A percentile compares a stretch with the other conserved stretches of the same genome.
These are phyloP conservation scores for Amanita inopinata DNA, from an alignment of 768 basidiomycete genomes.

Conservation along the genomic window DNA sequence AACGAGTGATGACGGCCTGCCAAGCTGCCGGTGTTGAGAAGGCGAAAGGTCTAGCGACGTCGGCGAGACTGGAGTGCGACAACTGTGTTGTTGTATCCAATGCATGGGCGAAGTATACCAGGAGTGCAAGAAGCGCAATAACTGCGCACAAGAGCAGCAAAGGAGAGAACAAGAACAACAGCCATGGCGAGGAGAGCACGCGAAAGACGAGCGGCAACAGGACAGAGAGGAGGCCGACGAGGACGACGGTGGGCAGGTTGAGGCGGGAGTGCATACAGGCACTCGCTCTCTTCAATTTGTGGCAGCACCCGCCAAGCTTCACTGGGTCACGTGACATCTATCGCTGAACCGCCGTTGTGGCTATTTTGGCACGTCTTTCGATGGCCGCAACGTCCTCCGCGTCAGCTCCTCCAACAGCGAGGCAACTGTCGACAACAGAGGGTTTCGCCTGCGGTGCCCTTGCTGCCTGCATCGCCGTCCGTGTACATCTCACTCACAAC, in stretches of 20 bases:
- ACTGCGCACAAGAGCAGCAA: slow-evolving; percentile 39
- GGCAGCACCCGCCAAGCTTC: no score
- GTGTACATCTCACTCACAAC: slow-evolving; percentile 18
- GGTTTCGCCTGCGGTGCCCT: slow-evolving; percentile 85
- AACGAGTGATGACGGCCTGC: slow-evolving; percentile 82
- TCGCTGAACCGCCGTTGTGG: no score
- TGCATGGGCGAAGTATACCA: slow-evolving; percentile 46
- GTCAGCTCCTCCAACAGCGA: slow-evolving; percentile 13
- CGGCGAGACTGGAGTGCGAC: slow-evolving; percentile 28
- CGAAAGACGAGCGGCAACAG: slow-evolving; percentile 45
- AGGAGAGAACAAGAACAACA: slow-evolving; percentile 55
- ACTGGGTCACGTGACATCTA: neutral
- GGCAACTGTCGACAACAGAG: slow-evolving; percentile 55
- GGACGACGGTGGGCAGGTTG: slow-evolving; percentile 42
- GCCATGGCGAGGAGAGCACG: slow-evolving; percentile 55
- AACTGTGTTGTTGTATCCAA: slow-evolving; percentile 39
- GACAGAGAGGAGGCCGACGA: slow-evolving; percentile 49
- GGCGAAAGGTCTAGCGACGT: slow-evolving; percentile 62
- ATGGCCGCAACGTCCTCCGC: slow-evolving; percentile 14
- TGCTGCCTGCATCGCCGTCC: slow-evolving; percentile 85
- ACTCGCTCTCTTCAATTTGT: no score
- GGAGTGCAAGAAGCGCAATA: slow-evolving; percentile 41
- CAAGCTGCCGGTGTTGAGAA: slow-evolving; percentile 94
- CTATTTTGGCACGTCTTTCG: neutral
- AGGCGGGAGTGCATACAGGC: slow-evolving; percentile 30